A percentile compares a stretch with the other conserved stretches of the same genome.
phyloP scores from a whole-genome alignment of 2,329 filamentous ascomycete genomes.

The Lecanosticta acicola region DNA sequence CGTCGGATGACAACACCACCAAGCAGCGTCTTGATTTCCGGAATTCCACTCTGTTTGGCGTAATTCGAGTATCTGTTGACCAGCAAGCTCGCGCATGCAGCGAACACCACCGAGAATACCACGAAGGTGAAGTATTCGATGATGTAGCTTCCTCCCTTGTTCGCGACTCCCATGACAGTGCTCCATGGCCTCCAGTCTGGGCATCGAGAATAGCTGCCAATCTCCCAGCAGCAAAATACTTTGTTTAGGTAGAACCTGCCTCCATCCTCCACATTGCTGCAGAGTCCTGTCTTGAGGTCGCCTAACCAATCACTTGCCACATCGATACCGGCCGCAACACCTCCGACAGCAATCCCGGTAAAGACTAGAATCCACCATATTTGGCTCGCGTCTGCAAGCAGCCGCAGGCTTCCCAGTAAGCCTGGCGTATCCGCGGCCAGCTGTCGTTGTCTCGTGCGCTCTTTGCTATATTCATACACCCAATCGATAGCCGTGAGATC shows the following conservation, averaged over 20 bases:
- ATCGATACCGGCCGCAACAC: conserved; percentile 82
- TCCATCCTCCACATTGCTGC: conserved; percentile 67
- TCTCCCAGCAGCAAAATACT: conserved; percentile 88
- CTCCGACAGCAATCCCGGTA: conserved; percentile 76
- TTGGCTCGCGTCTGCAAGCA: conserved; percentile 77
- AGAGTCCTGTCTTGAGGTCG: conserved; percentile 86
- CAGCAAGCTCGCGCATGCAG: conserved; percentile 68
- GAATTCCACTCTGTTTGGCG: conserved; percentile 91
- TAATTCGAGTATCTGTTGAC: conserved; percentile 81
- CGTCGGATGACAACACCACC: conserved; percentile 87
- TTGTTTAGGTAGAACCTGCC: conserved; percentile 84
- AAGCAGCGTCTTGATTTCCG: conserved; percentile 93
- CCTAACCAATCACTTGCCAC: conserved; percentile 89
- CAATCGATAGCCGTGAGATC: conserved; percentile 97
- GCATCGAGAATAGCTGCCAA: conserved; percentile 74
- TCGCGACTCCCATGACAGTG: conserved; percentile 61
- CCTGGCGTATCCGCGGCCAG: conserved; percentile 65
- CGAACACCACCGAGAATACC: conserved; percentile 79
- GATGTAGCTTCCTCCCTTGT: conserved; percentile 66
- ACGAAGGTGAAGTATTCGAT: conserved; percentile 85
- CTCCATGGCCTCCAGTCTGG: conserved; percentile 85
- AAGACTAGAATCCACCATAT: conserved; percentile 85
- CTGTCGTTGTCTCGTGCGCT: conserved; percentile 78
- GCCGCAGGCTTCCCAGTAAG: conserved; percentile 64
- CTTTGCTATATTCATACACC: conserved; percentile 98